Base-by-base conservation (phyloP, 2,329 filamentous ascomycete genomes). In the Didymella pomorum region DNA sequence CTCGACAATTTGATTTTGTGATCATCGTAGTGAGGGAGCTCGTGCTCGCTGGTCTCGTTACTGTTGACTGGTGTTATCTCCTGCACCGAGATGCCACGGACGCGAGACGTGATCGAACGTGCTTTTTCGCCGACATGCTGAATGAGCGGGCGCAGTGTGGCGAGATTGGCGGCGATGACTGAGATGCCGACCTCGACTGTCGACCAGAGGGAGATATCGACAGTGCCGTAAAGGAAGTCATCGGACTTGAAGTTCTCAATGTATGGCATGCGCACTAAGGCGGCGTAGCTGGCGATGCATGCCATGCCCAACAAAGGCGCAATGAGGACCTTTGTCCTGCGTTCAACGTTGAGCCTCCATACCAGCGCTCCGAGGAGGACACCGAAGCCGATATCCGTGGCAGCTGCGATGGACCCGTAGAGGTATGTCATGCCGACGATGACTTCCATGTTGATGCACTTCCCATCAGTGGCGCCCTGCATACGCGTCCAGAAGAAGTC, bases 311-410 rank as follows among this genome's bases (percentile, higher is more conserved):
- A 18, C 21, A 64, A 35, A 6, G 62, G 62, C 16, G 58, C 41
- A 20, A 60, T 56, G 6, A 62, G 39, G 3, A 62, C 9, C 33
- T 64, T 64, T 10, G 60, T 60, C 11, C 45, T 50, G 1, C 52
- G 52, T 58, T 80, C 80, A 78, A 87, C 84, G 55, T 85, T 81
- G 45, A 86, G 69, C 28, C 80, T 79, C 73, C 78, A 82, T 2
- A 87, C 76, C 2, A 87, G 68, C 47, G 80, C 79, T 4, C 81
- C 76, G 2, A 65, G 58, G 3, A 68, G 44, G 7, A 65, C 12
- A 3, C 60, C 61, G 28, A 62, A 61, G 2, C 60, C 64, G 26
- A 64, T 46, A 49, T 68, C 66, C 1, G 64, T 61, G 10, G 60
- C 42, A 2, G 60, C 55, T 6, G 56, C 53, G 0, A 64, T 46